Base-by-base conservation (phyloP, 305 asterid genomes). In the Ajuga reptans region DNA sequence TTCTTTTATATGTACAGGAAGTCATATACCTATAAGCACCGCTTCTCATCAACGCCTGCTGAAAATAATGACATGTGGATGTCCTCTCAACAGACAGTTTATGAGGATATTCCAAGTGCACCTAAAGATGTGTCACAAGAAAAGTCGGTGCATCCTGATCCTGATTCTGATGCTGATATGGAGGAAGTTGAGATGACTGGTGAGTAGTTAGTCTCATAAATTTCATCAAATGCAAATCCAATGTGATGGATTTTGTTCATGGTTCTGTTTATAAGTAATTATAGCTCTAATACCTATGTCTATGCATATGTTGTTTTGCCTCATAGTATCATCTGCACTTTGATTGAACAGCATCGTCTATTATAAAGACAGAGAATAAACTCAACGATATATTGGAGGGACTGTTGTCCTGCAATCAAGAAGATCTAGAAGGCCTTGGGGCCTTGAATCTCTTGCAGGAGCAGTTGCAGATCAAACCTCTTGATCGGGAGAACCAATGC, bases 361-460 rank as follows among this genome's bases (percentile, higher is more conserved):
- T 31, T 58, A 73, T 76, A 72, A 72, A 76, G 72, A 18, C 78
- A 66, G 90, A 75, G 64, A 66, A 57, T 63, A 57, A 71, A 66
- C 64, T 46, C 53, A 78, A 68, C 51, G 60, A 55, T 60, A 43
- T 83, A 57, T 72, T 90, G 84, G 81, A 81, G 62, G 91, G 86
- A 60, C 66, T 90, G 69, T 63, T 89, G 53, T 82, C 90, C 36
- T 61, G 75, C 71, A 73, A 73, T 69, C 66, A 16, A 52, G 84
- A 83, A 75, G 95, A 84, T 76, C 76, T 90, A 75, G 88, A 86
- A 4, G 92, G 81, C 17, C 82, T 83, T 41, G 84, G 89, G 67
- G 90, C 83, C 55, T 65, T 84, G 68, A 77, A 83, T 78, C 45
- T 80, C 55, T 77, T 93, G 85, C 97, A 89, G 77, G 91, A 90